A percentile compares a stretch with the other conserved stretches of the same genome.
Conservation (phyloP, 2,329 filamentous ascomycete species). For the Penicillium glabrum region DNA sequence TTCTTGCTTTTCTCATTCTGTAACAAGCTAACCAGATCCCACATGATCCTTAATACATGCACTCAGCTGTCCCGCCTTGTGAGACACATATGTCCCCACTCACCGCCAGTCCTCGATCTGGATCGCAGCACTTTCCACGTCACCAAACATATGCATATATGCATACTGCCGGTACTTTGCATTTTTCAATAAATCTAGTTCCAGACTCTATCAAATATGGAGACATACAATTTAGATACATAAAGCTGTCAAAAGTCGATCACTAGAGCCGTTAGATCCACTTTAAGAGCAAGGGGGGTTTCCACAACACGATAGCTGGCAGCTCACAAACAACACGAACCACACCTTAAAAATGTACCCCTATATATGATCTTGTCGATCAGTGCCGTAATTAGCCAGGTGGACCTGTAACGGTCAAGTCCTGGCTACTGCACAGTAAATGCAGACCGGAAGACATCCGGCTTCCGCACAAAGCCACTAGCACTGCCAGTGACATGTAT, state of each 20-base stretch:
- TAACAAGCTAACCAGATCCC: neutral
- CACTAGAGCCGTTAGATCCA: neutral
- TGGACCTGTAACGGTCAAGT: neutral
- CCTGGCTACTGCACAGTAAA: neutral
- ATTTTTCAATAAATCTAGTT: neutral
- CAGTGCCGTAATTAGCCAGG: neutral
- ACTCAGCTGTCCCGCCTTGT: neutral
- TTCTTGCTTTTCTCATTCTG: neutral
- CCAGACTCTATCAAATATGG: neutral
- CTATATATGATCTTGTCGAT: neutral
- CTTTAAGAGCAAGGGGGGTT: neutral
- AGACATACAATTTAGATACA: neutral
- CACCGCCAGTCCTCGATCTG: neutral
- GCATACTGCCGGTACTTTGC: neutral
- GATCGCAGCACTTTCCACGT: neutral
- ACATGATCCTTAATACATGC: neutral
- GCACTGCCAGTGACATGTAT: neutral
- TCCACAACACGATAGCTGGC: neutral
- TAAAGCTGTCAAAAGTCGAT: neutral
- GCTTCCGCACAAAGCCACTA: neutral
- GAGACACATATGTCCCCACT: neutral
- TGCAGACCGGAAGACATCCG: neutral
- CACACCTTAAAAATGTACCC: neutral
- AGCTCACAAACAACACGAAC: neutral
- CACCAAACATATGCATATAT: neutral